Conservation (phyloP, 176 grass and related monocot genomes). For the Ananas comosus region DNA sequence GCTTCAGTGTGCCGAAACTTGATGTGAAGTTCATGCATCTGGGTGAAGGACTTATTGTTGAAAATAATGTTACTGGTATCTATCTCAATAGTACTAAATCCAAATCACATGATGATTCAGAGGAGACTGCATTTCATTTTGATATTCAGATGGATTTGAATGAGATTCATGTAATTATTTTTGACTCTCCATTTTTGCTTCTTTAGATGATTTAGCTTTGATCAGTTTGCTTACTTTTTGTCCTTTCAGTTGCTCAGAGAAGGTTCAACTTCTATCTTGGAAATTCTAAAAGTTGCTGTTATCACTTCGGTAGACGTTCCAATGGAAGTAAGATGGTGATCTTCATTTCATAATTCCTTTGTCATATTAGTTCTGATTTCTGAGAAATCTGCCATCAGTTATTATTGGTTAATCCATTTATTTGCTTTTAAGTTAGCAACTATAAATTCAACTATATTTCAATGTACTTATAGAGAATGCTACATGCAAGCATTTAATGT, state of each 20-base stretch:
- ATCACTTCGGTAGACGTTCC: constrained; percentile 70
- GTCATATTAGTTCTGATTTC: background rate
- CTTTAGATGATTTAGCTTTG: constrained; percentile 14
- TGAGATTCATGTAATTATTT: constrained; percentile 80
- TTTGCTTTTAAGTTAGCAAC: too few relatives aligned
- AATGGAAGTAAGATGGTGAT: constrained; percentile 60
- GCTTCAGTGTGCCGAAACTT: constrained; percentile 99
- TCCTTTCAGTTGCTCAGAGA: constrained; percentile 77
- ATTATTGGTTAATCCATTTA: too few relatives aligned
- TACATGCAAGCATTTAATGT: too few relatives aligned
- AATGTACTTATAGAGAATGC: too few relatives aligned
- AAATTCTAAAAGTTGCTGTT: constrained; percentile 89
- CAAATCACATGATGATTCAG: constrained; percentile 56
- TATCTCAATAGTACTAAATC: constrained; percentile 65
- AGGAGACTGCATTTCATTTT: constrained; percentile 65
- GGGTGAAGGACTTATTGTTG: constrained; percentile 65
- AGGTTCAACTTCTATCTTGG: constrained; percentile 64
- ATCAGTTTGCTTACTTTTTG: constrained; percentile 19
- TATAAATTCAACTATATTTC: too few relatives aligned
- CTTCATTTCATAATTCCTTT: constrained; percentile 21
- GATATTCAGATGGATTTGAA: constrained; percentile 94
- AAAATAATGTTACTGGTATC: constrained; percentile 85
- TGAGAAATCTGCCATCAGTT: background rate
- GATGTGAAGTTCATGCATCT: constrained; percentile 88
- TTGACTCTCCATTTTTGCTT: constrained; percentile 2